Conservation (phyloP, 495 filamentous ascomycete species). For the Hypoxylon perforatum region DNA sequence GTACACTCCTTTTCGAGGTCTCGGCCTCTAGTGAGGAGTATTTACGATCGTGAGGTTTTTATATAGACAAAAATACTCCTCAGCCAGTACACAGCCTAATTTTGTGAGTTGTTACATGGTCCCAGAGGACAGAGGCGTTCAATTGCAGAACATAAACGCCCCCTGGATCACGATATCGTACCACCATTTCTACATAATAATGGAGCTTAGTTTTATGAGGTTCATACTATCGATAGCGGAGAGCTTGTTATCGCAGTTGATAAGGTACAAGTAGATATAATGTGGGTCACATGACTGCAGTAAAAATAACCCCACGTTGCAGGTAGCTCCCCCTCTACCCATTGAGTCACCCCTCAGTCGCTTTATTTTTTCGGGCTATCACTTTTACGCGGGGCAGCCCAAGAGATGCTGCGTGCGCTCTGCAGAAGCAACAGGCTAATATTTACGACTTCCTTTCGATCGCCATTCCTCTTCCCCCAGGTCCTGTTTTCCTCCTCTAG, state of each 20-base stretch:
- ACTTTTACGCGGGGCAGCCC: conserved; percentile 18
- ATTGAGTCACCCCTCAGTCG: conserved; percentile 38
- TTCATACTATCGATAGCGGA: conserved; percentile 16
- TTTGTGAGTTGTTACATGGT: conserved; percentile 19
- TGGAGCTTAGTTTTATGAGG: conserved; percentile 27
- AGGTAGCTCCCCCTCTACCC: not conserved
- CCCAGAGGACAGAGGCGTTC: conserved; percentile 1
- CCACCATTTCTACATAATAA: conserved; percentile 12
- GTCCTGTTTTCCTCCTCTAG: conserved; percentile 7
- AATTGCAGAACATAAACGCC: conserved; percentile 24
- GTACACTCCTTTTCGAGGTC: conserved; percentile 21
- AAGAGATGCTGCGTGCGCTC: conserved; percentile 33
- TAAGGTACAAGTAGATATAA: not conserved
- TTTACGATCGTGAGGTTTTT: not conserved
- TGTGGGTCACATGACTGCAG: conserved; percentile 27
- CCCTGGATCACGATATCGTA: conserved; percentile 23
- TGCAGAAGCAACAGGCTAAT: conserved; percentile 26
- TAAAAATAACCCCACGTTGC: conserved; percentile 28
- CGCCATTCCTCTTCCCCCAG: conserved; percentile 5
- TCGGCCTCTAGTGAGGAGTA: too few species aligned
- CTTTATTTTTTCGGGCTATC: conserved; percentile 22
- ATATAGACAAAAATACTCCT: not conserved
- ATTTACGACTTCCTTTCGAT: conserved; percentile 7
- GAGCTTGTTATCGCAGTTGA: not conserved
- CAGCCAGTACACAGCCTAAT: not conserved